Conservation (phyloP, 192 early-diverging fungal species). For the Podila epicladia region DNA sequence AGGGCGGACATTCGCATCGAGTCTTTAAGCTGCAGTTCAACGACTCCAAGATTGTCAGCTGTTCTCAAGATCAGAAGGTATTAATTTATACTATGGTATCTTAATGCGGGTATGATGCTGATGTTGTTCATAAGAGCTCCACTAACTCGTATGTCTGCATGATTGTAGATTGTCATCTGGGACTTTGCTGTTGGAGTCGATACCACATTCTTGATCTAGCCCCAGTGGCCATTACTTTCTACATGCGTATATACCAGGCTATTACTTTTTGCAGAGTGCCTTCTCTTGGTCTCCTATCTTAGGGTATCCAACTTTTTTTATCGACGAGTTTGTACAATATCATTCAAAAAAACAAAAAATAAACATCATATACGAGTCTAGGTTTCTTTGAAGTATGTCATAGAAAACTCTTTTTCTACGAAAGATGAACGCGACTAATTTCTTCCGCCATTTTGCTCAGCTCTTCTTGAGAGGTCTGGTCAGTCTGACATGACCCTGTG, state of each 20-base stretch:
- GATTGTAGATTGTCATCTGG: constrained; percentile 68
- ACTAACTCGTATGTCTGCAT: background rate
- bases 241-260: background rate
- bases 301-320: too few relatives aligned
- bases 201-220: constrained; percentile 57
- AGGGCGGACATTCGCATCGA: constrained; percentile 64
- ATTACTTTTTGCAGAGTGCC: too few relatives aligned
- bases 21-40: constrained; percentile 89
- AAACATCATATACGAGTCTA: too few relatives aligned
- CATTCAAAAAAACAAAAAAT: too few relatives aligned
- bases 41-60: constrained; percentile 83
- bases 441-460: constrained; percentile 9
- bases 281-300: too few relatives aligned
- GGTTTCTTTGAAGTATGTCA: background rate
- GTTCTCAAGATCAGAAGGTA: constrained; percentile 75
- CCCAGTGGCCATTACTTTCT: background rate
- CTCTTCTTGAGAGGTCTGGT: background rate
- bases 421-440: constrained; percentile 11
- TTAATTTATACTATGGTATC: background rate
- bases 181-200: constrained; percentile 75
- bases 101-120: background rate
- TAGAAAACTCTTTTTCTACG: background rate
- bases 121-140: background rate
- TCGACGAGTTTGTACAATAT: too few relatives aligned
- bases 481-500: constrained; percentile 31